Evolutionary conservation across 2,329 filamentous ascomycete species (phyloP).

Genomic region (Apiospora aurea): DNA sequence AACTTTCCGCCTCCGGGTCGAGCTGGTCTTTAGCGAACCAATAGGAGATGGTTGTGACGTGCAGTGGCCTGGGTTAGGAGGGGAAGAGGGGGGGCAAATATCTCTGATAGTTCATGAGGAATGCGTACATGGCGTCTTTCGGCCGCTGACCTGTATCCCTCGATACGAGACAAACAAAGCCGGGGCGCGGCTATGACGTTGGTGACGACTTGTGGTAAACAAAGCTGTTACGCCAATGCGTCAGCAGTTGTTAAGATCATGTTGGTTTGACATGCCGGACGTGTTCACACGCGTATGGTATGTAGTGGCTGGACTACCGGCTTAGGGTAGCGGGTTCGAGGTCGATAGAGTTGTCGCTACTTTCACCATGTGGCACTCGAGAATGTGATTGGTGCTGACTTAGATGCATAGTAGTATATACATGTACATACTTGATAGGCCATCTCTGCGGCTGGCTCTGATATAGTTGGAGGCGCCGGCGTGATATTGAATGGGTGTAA

Average conservation of each 20-base stretch:
- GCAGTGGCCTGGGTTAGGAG: not conserved
- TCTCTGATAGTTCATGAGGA: not conserved
- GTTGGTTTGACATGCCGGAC: not conserved
- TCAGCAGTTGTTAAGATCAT: constrained; percentile 2
- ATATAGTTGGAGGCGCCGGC: not conserved
- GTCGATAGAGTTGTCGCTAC: not conserved
- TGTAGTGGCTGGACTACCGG: not conserved
- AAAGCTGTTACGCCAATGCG: constrained; percentile 15
- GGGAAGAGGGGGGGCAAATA: not conserved
- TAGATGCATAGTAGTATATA: too few species aligned
- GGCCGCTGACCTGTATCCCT: not conserved
- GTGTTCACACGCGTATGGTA: not conserved
- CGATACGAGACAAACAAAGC: not conserved
- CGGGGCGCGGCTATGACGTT: not conserved
- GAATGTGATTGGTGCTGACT: not conserved
- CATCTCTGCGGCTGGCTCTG: not conserved
- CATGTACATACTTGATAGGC: too few species aligned
- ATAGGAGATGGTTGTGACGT: not conserved
- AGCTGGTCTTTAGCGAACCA: not conserved
- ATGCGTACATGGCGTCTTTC: not conserved
- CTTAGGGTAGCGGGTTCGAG: not conserved
- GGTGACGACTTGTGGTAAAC: not conserved
- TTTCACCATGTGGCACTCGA: not conserved
- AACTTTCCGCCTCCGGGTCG: not conserved
- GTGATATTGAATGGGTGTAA: not conserved